Evolutionary conservation across 306 rosid species (phyloP).

Genomic region (Glycine tomentella): DNA sequence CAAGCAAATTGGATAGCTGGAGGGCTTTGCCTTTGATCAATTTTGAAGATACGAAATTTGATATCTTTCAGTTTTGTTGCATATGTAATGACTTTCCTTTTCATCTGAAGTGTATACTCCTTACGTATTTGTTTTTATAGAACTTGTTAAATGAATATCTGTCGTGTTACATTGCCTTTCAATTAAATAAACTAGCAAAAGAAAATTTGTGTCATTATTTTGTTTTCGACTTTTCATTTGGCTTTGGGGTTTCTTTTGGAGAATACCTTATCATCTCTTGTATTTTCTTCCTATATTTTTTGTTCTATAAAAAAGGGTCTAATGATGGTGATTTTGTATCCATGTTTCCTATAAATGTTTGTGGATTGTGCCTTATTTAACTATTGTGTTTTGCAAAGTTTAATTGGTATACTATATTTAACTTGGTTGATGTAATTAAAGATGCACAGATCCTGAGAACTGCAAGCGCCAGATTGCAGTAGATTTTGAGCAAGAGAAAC

Average conservation of each 20-base stretch:
- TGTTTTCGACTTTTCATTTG: not conserved
- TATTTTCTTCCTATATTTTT: conserved; percentile 9
- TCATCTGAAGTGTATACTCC: not conserved
- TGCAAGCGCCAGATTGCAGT: conserved; percentile 78
- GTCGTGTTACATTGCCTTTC: conserved; percentile 14
- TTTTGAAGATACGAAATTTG: not conserved
- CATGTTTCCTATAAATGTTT: conserved; percentile 4
- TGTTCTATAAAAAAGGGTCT: conserved; percentile 1
- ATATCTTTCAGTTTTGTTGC: not conserved
- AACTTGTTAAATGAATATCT: not conserved
- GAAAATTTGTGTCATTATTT: not conserved
- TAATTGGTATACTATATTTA: conserved; percentile 13
- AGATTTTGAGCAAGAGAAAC: conserved; percentile 80
- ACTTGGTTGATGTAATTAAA: conserved; percentile 53
- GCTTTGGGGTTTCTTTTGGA: conserved; percentile 7
- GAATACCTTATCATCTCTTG: not conserved
- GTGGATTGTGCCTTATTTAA: conserved; percentile 29
- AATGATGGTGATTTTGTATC: conserved; percentile 9
- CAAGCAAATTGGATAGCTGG: not conserved
- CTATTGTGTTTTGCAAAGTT: not conserved
- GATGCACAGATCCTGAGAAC: conserved; percentile 86
- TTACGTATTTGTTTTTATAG: not conserved
- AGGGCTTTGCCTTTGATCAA: conserved; percentile 5
- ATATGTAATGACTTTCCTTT: not conserved
- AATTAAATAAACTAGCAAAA: conserved; percentile 8